Conservation (phyloP, 164 flowering plant genomes). For the Magnolia kwangsiensis region DNA sequence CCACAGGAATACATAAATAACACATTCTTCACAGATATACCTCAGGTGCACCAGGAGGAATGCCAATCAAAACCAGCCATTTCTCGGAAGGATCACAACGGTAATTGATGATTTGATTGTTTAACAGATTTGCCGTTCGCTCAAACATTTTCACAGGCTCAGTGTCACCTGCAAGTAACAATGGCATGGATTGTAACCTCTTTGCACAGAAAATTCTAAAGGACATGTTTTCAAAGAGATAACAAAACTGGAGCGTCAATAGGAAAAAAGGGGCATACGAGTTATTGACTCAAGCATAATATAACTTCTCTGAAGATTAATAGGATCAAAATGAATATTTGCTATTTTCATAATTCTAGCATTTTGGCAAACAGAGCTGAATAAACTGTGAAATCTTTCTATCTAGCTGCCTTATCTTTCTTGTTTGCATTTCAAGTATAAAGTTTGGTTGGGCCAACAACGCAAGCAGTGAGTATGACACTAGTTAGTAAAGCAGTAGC, state of each 20-base stretch:
- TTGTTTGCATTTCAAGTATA: no score
- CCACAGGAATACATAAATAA: constrained; percentile 17
- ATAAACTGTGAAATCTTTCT: no score
- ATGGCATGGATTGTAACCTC: background rate
- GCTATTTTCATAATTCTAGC: no score
- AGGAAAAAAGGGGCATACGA: background rate
- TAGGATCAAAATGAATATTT: no score
- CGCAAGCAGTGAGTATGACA: no score
- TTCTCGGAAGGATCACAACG: constrained; percentile 89
- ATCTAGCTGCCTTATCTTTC: no score
- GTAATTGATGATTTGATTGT: constrained; percentile 93
- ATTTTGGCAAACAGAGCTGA: no score
- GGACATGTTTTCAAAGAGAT: background rate
- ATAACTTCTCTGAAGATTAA: no score
- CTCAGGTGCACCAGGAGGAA: constrained; percentile 97
- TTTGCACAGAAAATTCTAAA: background rate
- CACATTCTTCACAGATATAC: constrained; percentile 17
- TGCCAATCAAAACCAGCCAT: constrained; percentile 98
- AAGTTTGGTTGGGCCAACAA: no score
- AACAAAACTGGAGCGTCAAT: no score
- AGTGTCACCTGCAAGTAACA: constrained; percentile 65
- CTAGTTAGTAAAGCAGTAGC: no score
- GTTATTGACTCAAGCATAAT: no score
- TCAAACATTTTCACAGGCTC: constrained; percentile 96
- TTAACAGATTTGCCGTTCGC: constrained; percentile 82